Evolutionary conservation across 2,329 filamentous ascomycete species (phyloP).

Genomic region (Chlorencoelia australis): DNA sequence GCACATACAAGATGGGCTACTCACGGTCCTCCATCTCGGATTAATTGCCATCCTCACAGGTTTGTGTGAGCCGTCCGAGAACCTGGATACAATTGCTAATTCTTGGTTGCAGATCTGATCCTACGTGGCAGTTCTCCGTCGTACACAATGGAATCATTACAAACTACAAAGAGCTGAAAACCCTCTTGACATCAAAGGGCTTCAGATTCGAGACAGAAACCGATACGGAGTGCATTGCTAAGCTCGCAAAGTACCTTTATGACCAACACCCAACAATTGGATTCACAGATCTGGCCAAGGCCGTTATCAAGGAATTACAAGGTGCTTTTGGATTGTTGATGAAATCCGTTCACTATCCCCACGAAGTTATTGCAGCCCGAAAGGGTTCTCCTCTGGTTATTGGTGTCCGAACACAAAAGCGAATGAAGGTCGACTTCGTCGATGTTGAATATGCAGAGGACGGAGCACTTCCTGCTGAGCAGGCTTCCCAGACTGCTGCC

Average conservation of each 20-base stretch:
- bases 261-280: conserved; percentile 89
- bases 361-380: conserved; percentile 93
- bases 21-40: conserved; percentile 83
- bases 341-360: conserved; percentile 97
- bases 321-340: conserved; percentile 94
- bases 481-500: conserved; percentile 90
- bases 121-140: conserved; percentile 89
- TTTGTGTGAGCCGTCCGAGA: conserved; percentile 46
- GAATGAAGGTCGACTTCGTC: conserved; percentile 99
- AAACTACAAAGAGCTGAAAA: conserved; percentile 99
- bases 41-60: conserved; percentile 98
- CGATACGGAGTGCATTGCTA: conserved; percentile 98
- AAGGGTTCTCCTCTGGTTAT: conserved; percentile 98
- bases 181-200: conserved; percentile 83
- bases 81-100: conserved; percentile 11
- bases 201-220: conserved; percentile 99
- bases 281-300: conserved; percentile 94
- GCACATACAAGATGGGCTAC: conserved; percentile 99
- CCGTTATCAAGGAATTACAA: conserved; percentile 95
- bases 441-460: conserved; percentile 93
- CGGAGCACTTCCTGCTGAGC: conserved; percentile 76
- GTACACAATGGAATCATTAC: conserved; percentile 99
- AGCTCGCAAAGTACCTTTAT: conserved; percentile 96
- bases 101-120: conserved; percentile 60
- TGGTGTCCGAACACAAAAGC: conserved; percentile 91